Percentiles rank a stretch among this genome's conserved stretches.
phyloP scores from a whole-genome alignment of 495 filamentous ascomycete species.

The Podospora conica region DNA sequence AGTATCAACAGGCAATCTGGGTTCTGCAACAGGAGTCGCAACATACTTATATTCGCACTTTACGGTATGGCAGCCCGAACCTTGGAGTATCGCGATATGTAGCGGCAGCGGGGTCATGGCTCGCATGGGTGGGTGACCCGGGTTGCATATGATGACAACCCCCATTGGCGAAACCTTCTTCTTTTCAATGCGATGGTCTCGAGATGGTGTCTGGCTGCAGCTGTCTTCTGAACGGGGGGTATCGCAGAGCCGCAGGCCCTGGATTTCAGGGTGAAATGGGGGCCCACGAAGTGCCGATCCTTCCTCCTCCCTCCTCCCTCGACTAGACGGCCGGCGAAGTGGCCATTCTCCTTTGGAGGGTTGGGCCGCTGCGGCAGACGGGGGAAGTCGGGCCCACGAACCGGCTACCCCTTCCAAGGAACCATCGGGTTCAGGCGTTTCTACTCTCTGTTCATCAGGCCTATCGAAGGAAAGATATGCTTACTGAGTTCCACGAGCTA shows the following conservation, averaged over 20 bases:
- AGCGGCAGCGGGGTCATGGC: neutral
- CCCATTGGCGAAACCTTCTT: conserved; percentile 4
- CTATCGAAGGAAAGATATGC: neutral
- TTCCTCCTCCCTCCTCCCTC: neutral
- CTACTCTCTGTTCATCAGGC: neutral
- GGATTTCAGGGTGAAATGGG: neutral
- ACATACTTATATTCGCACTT: neutral
- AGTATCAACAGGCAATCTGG: neutral
- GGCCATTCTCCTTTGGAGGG: neutral
- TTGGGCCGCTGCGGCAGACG: neutral
- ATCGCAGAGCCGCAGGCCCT: conserved; percentile 1
- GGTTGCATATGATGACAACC: neutral
- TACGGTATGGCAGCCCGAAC: neutral
- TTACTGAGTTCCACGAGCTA: neutral
- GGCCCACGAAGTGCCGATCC: neutral
- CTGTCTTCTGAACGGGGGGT: neutral
- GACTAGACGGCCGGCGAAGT: neutral
- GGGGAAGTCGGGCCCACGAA: neutral
- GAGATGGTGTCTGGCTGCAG: conserved; percentile 1
- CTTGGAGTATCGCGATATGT: neutral
- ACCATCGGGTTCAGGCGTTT: neutral
- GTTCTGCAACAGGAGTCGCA: neutral
- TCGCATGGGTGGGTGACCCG: neutral
- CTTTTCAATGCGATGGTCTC: neutral
- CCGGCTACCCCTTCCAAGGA: neutral